Evolutionary conservation across 345 rosid species (phyloP).

Genomic region (Gossypium bickii): DNA sequence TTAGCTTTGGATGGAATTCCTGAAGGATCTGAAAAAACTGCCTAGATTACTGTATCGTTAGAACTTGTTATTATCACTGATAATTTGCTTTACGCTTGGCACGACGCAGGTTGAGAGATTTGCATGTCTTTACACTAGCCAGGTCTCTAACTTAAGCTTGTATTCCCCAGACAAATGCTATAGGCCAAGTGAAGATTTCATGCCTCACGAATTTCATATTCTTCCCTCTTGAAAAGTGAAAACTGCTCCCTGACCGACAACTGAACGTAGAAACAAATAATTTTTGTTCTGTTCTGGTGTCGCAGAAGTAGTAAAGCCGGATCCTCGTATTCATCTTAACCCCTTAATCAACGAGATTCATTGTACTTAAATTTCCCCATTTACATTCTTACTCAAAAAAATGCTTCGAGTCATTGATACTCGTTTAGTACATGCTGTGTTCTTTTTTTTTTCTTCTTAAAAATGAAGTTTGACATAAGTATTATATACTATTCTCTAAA

Average conservation of each 20-base stretch:
- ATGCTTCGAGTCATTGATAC: too few relatives aligned
- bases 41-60: too few relatives aligned
- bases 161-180: constrained; percentile 93
- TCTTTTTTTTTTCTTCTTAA: too few relatives aligned
- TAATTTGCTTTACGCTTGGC: background rate
- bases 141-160: constrained; percentile 80
- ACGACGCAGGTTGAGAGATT: constrained; percentile 87
- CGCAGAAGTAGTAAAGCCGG: too few relatives aligned
- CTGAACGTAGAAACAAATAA: background rate
- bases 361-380: too few relatives aligned
- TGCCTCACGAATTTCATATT: constrained; percentile 90
- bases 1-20: background rate
- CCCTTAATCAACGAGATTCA: too few relatives aligned
- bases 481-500: too few relatives aligned
- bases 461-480: too few relatives aligned
- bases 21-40: background rate
- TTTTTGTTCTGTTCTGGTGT: background rate
- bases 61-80: background rate
- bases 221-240: constrained; percentile 41
- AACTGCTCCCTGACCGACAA: background rate
- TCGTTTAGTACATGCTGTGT: too few relatives aligned
- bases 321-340: background rate
- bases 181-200: constrained; percentile 86
- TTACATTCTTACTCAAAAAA: too few relatives aligned
- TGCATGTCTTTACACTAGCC: constrained; percentile 93